phyloP scores from a whole-genome alignment of 2,329 filamentous ascomycete genomes.

The Aspergillus brasiliensis region DNA sequence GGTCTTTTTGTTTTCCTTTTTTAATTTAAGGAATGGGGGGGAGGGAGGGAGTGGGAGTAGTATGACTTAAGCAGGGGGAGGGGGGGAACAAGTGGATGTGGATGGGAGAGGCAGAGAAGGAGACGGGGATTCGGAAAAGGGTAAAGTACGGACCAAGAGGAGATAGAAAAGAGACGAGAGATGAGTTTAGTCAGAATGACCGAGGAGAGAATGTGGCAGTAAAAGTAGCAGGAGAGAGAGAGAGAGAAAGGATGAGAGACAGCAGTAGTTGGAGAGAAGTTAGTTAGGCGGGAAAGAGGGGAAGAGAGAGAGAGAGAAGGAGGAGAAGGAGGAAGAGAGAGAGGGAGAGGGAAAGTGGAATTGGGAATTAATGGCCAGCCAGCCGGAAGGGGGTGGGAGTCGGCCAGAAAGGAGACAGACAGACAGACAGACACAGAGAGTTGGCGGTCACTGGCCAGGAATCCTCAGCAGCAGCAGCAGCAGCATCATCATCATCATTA shows the following conservation, averaged over 20 bases:
- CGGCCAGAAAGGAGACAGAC: not conserved
- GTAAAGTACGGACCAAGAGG: slow-evolving; percentile 18
- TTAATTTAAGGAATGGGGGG: slow-evolving; percentile 6
- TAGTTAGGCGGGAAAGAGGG: slow-evolving; percentile 9
- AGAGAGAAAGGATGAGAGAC: slow-evolving; percentile 16
- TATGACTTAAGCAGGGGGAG: slow-evolving; percentile 13
- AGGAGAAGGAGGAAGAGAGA: slow-evolving; percentile 11
- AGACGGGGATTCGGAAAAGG: no score
- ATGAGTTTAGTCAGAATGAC: slow-evolving; percentile 4
- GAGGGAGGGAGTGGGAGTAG: slow-evolving; percentile 1
- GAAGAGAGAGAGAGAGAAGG: slow-evolving; percentile 28
- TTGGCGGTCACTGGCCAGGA: slow-evolving; percentile 3
- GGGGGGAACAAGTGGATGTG: slow-evolving; percentile 7
- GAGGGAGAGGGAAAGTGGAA: not conserved
- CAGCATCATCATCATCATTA: slow-evolving; percentile 2
- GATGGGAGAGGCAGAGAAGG: slow-evolving; percentile 16
- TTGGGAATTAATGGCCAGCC: slow-evolving; percentile 5
- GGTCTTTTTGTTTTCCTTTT: slow-evolving; percentile 2
- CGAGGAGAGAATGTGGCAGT: slow-evolving; percentile 8
- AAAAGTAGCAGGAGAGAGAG: slow-evolving; percentile 6
- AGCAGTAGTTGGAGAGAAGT: slow-evolving; percentile 1
- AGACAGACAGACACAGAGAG: not conserved
- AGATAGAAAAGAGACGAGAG: slow-evolving; percentile 7
- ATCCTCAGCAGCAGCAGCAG: not conserved
- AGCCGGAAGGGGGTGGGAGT: not conserved